phyloP scores from a whole-genome alignment of 306 rosid genomes.

The Vigna trinervia region DNA sequence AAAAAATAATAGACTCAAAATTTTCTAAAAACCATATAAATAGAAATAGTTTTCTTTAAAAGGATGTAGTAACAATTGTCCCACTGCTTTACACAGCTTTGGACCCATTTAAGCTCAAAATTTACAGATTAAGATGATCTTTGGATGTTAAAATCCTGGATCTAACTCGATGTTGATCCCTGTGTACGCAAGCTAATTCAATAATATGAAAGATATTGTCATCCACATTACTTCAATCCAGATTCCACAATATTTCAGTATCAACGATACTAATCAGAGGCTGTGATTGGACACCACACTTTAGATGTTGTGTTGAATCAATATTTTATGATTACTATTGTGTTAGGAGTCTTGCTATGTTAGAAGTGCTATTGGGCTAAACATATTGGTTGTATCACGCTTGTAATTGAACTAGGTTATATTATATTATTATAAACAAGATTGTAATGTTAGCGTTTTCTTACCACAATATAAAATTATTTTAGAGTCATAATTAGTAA shows the following conservation, averaged over 20 bases:
- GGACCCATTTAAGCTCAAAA: not conserved
- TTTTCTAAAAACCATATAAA: slow-evolving; percentile 10
- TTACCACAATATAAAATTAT: not conserved
- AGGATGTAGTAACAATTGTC: not conserved
- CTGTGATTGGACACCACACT: not conserved
- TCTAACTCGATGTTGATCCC: slow-evolving; percentile 23
- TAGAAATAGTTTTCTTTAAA: not conserved
- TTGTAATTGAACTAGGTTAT: not conserved
- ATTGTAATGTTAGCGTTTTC: not conserved
- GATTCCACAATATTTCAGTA: not conserved
- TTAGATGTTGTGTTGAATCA: not conserved
- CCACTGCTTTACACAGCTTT: not conserved
- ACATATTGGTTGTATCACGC: not conserved
- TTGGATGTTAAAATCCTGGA: not conserved
- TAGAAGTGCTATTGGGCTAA: not conserved
- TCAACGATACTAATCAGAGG: not conserved
- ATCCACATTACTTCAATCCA: slow-evolving; percentile 14
- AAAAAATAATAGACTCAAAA: slow-evolving; percentile 7
- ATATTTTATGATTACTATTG: slow-evolving; percentile 3
- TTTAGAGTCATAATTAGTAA: not conserved
- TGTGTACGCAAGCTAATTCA: not conserved
- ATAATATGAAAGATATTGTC: not conserved
- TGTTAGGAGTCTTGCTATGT: not conserved
- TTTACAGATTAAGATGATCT: not conserved
- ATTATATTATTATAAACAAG: slow-evolving; percentile 4